These are phyloP conservation scores for Cryptococcus amylolentus DNA, from an alignment of 1,284 basidiomycete species.

Conservation along the genomic window DNA sequence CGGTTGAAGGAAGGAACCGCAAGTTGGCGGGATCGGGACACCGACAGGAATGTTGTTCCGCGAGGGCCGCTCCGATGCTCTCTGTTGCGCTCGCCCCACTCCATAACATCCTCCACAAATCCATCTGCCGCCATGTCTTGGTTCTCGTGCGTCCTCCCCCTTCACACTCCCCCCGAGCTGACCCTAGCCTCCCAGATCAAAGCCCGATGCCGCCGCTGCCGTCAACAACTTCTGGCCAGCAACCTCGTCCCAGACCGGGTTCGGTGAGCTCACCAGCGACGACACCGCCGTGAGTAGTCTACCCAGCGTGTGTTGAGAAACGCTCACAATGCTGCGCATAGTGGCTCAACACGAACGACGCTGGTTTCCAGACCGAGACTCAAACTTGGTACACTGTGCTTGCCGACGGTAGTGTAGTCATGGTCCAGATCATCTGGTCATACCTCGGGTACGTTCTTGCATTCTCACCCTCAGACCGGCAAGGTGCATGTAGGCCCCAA, in stretches of 20 bases:
- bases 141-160: constrained; percentile 26
- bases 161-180: not conserved
- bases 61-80: not conserved
- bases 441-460: constrained; percentile 72
- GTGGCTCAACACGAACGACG: constrained; percentile 69
- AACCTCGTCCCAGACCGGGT: constrained; percentile 52
- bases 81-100: not conserved
- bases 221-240: constrained; percentile 75
- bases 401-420: constrained; percentile 75
- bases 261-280: constrained; percentile 35
- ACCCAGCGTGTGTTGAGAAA: too few species aligned
- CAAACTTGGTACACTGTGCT: constrained; percentile 83
- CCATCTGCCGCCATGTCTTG: constrained; percentile 26
- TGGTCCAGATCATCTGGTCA: constrained; percentile 94
- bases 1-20: too few species aligned
- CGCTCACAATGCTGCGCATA: constrained; percentile 9
- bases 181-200: constrained; percentile 1
- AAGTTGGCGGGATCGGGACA: not conserved
- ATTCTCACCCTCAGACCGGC: not conserved
- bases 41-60: not conserved
- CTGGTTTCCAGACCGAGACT: constrained; percentile 88
- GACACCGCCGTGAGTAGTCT: constrained; percentile 42
- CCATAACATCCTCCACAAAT: not conserved
- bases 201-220: constrained; percentile 18
- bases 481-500: too few species aligned